phyloP scores from a whole-genome alignment of 2,329 filamentous ascomycete genomes.

The Cercospora canescens region DNA sequence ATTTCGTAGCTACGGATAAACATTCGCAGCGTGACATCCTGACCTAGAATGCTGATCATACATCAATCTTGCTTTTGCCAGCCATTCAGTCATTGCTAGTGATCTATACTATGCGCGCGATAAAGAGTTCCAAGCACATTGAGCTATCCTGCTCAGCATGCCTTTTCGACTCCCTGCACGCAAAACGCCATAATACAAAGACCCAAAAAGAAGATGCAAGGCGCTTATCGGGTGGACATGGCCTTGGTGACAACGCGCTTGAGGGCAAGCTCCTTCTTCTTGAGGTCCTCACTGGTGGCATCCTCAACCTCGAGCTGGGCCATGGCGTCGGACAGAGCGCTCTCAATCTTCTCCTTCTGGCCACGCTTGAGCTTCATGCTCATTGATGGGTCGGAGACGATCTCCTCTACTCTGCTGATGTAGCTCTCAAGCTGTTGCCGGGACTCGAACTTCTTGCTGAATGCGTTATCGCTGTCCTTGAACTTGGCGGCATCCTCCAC shows the following conservation, averaged over 20 bases:
- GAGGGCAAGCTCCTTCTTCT: constrained; percentile 99
- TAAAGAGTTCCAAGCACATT: constrained; percentile 20
- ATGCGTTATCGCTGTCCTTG: constrained; percentile 96
- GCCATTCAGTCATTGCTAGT: constrained; percentile 27
- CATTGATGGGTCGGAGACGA: constrained; percentile 93
- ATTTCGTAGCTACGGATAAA: constrained; percentile 22
- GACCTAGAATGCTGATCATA: constrained; percentile 26
- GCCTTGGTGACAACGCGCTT: constrained; percentile 96
- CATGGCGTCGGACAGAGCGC: constrained; percentile 95
- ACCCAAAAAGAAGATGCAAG: constrained; percentile 17
- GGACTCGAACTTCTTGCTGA: constrained; percentile 99
- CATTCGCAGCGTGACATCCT: constrained; percentile 24
- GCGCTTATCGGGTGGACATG: constrained; percentile 39
- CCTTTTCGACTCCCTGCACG: constrained; percentile 24
- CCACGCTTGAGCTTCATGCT: constrained; percentile 97
- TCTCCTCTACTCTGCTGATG: constrained; percentile 98
- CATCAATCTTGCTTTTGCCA: constrained; percentile 29
- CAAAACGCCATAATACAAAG: constrained; percentile 26
- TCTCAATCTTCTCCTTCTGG: constrained; percentile 99
- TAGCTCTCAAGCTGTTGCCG: constrained; percentile 99
- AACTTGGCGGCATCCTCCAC: constrained; percentile 96
- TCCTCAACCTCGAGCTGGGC: constrained; percentile 95
- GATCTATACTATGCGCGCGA: constrained; percentile 26
- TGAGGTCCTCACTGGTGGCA: constrained; percentile 85
- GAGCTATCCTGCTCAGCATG: constrained; percentile 17